These are phyloP conservation scores for Dissophora globulifera DNA, from an alignment of 192 early-diverging fungal species.

Conservation along the genomic window DNA sequence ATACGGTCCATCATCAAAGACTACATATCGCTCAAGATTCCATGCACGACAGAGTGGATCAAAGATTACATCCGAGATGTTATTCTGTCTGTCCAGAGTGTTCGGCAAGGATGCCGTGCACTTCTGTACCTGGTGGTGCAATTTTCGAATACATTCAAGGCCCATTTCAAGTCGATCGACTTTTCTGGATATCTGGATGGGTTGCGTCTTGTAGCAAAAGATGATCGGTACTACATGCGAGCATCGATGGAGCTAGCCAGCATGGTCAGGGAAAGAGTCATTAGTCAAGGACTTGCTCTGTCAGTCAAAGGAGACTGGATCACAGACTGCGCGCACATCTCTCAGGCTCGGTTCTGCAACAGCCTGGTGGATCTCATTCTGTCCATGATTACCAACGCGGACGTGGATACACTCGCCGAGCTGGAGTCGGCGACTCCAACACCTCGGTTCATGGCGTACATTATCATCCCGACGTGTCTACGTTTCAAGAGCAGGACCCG, in stretches of 20 bases:
- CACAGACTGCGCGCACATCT: slow-evolving; percentile 16
- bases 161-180: slow-evolving; percentile 59
- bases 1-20: slow-evolving; percentile 60
- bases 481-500: slow-evolving; percentile 54
- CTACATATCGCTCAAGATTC: slow-evolving; percentile 48
- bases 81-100: slow-evolving; percentile 31
- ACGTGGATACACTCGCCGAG: slow-evolving; percentile 56
- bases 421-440: slow-evolving; percentile 57
- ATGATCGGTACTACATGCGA: slow-evolving; percentile 42
- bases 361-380: slow-evolving; percentile 61
- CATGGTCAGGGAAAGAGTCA: slow-evolving; percentile 56
- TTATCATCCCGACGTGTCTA: slow-evolving; percentile 62
- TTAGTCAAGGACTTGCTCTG: slow-evolving; percentile 50
- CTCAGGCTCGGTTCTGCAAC: slow-evolving; percentile 53
- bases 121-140: slow-evolving; percentile 23
- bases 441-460: slow-evolving; percentile 56
- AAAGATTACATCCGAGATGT: slow-evolving; percentile 59
- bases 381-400: slow-evolving; percentile 58
- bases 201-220: slow-evolving; percentile 46
- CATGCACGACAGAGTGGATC: slow-evolving; percentile 58
- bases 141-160: slow-evolving; percentile 13
- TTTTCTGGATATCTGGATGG: slow-evolving; percentile 60
- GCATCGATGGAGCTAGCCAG: slow-evolving; percentile 42
- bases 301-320: slow-evolving; percentile 57
- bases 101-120: slow-evolving; percentile 34